phyloP scores from a whole-genome alignment of 129 eudicot species.

The Saposhnikovia divaricata region DNA sequence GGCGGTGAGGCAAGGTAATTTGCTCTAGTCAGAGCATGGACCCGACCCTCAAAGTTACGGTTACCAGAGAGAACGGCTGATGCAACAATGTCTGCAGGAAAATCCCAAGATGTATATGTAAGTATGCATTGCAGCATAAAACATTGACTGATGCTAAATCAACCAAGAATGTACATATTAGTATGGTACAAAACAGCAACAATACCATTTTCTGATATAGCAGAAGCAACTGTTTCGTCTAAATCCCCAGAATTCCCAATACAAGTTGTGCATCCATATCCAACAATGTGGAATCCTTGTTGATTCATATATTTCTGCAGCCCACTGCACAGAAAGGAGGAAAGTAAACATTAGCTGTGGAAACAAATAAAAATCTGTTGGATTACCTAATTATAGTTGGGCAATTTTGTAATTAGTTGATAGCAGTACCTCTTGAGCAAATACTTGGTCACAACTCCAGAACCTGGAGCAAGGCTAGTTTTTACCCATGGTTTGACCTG shows the following conservation, averaged over 20 bases:
- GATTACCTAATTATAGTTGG: background rate
- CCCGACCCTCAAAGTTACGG: constrained; percentile 94
- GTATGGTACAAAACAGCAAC: background rate
- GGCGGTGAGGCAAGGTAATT: constrained; percentile 99
- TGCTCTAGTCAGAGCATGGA: constrained; percentile 91
- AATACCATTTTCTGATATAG: constrained; percentile 71
- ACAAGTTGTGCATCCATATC: constrained; percentile 92
- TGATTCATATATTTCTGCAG: constrained; percentile 67
- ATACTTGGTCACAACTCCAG: constrained; percentile 91
- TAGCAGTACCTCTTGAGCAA: constrained; percentile 58
- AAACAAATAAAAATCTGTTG: background rate
- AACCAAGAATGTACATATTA: background rate
- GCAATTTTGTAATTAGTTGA: background rate
- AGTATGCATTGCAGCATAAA: background rate
- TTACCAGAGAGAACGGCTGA: constrained; percentile 97
- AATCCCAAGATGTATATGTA: constrained; percentile 7
- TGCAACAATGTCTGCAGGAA: constrained; percentile 75
- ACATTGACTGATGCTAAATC: background rate
- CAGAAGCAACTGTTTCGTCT: constrained; percentile 74
- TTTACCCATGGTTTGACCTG: constrained; percentile 96
- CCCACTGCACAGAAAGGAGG: constrained; percentile 49
- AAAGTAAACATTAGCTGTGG: background rate
- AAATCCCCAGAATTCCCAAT: constrained; percentile 90
- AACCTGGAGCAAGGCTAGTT: constrained; percentile 95
- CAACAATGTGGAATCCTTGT: constrained; percentile 88